A percentile compares a stretch with the other conserved stretches of the same genome.
phyloP scores from a whole-genome alignment of 768 basidiomycete genomes.

The Phaeolepiota aurea region DNA sequence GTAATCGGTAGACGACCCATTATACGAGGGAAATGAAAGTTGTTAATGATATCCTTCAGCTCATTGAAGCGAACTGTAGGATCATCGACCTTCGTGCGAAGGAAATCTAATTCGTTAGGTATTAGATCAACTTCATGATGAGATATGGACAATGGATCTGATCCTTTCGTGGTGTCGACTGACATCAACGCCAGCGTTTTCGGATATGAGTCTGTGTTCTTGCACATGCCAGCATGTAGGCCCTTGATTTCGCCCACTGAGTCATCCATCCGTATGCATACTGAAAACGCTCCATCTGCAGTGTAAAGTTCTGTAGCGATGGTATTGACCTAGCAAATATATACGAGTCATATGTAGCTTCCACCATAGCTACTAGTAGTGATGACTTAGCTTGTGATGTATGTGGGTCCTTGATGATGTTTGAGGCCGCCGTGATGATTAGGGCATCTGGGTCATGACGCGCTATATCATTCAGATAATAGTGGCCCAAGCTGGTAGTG shows the following conservation, averaged over 20 bases:
- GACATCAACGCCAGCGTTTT: conserved; percentile 2
- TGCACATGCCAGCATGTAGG: conserved; percentile 3
- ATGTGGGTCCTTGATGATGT: conserved; percentile 8
- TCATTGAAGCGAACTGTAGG: conserved; percentile 7
- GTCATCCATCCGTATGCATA: conserved; percentile 10
- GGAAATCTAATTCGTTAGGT: conserved; percentile 12
- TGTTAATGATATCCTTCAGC: conserved; percentile 9
- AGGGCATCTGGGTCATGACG: conserved; percentile 3
- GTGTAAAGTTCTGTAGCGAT: conserved; percentile 3
- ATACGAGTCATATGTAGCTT: conserved; percentile 16
- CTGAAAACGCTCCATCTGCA: conserved; percentile 11
- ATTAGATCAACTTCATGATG: conserved; percentile 8
- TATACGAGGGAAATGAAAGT: conserved; percentile 15
- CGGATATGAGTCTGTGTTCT: neutral
- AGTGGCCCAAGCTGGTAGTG: conserved; percentile 11
- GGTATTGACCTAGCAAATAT: conserved; percentile 7
- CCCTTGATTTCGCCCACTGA: conserved; percentile 10
- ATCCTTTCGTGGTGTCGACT: conserved; percentile 2
- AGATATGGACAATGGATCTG: conserved; percentile 5
- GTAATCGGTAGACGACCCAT: conserved; percentile 10
- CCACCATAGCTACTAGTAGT: conserved; percentile 12
- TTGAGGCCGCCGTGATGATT: conserved; percentile 1
- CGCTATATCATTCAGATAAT: conserved; percentile 8
- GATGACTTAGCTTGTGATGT: conserved; percentile 4
- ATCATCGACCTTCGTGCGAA: conserved; percentile 12